Conservation (phyloP, 2,329 filamentous ascomycete species). For the Apiospora sp. region DNA sequence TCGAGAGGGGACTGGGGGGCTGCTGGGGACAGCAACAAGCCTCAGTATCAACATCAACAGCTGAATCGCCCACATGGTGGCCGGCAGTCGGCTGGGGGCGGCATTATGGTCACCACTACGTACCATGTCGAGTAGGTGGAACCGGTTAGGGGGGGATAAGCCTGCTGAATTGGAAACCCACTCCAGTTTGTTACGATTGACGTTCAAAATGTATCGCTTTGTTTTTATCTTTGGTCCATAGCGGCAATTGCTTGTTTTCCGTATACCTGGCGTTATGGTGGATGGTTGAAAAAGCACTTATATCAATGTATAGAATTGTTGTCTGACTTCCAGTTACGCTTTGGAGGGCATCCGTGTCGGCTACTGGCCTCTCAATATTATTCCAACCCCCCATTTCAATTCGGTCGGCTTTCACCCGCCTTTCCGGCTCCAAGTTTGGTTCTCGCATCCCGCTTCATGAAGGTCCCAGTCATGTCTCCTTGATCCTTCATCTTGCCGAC, state of each 20-base stretch:
- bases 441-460: conserved; percentile 7
- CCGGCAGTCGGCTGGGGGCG: neutral
- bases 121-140: conserved; percentile 24
- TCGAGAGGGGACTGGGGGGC: neutral
- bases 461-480: neutral
- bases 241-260: neutral
- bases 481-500: neutral
- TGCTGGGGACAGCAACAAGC: neutral
- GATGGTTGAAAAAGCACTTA: neutral
- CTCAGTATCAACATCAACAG: neutral
- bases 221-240: neutral
- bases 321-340: neutral
- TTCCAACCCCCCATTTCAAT: neutral
- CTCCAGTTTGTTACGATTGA: neutral
- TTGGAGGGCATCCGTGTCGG: neutral
- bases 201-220: neutral
- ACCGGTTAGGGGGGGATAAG: neutral
- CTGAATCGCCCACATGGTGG: neutral
- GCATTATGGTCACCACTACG: conserved; percentile 26
- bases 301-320: neutral
- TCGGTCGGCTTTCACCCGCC: neutral
- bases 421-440: neutral
- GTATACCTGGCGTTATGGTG: neutral
- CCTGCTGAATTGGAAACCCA: no score
- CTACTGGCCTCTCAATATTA: neutral